These are phyloP conservation scores for Solanum lignicaule DNA, from an alignment of 257 asterid genomes.

Conservation along the genomic window DNA sequence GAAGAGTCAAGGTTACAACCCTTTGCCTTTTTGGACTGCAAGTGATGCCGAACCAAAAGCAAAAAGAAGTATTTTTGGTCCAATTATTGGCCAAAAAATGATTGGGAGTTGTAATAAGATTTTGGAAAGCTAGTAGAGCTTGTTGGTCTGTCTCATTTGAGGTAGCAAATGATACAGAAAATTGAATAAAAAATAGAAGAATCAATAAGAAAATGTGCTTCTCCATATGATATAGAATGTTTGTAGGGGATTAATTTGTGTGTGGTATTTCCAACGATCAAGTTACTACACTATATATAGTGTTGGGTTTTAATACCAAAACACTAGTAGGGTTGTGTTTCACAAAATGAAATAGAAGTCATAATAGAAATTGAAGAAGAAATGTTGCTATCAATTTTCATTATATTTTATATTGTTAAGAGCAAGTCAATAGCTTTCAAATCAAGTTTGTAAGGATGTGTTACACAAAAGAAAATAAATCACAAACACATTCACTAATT, in stretches of 20 bases:
- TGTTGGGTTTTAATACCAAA: no score
- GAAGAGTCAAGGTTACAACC: no score
- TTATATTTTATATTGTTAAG: no score
- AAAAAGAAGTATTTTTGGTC: conserved; percentile 7
- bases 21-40: not conserved
- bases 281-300: not conserved
- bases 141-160: conserved; percentile 9
- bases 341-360: no score
- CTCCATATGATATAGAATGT: not conserved
- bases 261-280: not conserved
- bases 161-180: not conserved
- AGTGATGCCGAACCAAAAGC: conserved; percentile 23
- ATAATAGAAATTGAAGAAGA: no score
- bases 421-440: no score
- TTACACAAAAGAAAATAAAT: no score
- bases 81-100: conserved; percentile 6
- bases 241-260: not conserved
- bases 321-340: no score
- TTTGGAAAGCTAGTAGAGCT: conserved; percentile 15
- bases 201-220: not conserved
- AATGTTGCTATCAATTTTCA: no score
- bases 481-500: not conserved
- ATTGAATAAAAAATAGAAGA: not conserved
- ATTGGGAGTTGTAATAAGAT: conserved; percentile 7
- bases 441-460: no score